Evolutionary conservation across 768 basidiomycete genomes (phyloP).

Genomic region (Daedaleopsis nitida): DNA sequence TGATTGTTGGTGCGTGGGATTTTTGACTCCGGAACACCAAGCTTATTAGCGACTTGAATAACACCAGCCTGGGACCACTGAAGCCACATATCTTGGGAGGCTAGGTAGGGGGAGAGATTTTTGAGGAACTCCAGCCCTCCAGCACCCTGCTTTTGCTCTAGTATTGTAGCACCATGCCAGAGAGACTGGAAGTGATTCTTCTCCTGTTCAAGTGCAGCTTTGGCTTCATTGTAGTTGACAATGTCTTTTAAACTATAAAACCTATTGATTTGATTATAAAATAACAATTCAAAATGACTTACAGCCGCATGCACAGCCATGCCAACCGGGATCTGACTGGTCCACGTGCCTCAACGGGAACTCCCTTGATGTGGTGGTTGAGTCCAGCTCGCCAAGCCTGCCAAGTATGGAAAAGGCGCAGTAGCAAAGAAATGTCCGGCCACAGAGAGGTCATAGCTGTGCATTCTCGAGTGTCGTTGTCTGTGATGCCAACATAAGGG

Average conservation of each 20-base stretch:
- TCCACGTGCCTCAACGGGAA: conserved; percentile 37
- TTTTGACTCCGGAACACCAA: conserved; percentile 24
- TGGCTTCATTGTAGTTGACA: too few species aligned
- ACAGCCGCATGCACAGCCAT: too few species aligned
- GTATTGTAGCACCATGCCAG: too few species aligned
- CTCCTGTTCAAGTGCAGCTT: too few species aligned
- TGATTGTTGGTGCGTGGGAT: conserved; percentile 38
- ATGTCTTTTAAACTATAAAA: too few species aligned
- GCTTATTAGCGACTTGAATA: conserved; percentile 24
- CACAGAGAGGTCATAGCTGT: conserved; percentile 24
- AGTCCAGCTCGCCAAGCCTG: conserved; percentile 37
- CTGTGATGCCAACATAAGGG: conserved; percentile 28
- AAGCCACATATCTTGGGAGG: background rate
- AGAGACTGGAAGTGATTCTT: too few species aligned
- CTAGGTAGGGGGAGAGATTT: background rate
- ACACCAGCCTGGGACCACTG: background rate
- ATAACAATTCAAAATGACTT: too few species aligned
- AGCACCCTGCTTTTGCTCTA: conserved; percentile 21
- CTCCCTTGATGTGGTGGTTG: conserved; percentile 27
- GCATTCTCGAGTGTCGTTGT: conserved; percentile 33
- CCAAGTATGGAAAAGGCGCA: conserved; percentile 39
- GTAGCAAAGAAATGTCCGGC: conserved; percentile 24
- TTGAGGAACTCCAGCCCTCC: background rate
- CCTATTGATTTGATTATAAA: too few species aligned
- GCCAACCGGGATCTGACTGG: background rate